Evolutionary conservation across 495 filamentous ascomycete genomes (phyloP), one percentile per base, ranked within the genome.

Genomic region (Chaetomium cochliodes): DNA sequence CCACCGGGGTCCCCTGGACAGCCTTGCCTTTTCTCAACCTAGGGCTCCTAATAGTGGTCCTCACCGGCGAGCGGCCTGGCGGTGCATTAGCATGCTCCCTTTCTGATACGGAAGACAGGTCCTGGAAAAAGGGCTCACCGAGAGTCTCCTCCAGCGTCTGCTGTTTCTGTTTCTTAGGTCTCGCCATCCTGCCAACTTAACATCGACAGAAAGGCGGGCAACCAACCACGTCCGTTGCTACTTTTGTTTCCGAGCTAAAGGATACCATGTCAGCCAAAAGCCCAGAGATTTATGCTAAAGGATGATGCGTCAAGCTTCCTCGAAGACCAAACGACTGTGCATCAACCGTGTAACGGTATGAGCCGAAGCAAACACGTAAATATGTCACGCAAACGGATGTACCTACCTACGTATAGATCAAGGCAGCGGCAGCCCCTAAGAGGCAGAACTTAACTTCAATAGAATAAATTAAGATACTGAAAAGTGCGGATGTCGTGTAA

Each of bases 111-210:
- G 28, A 23, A 37, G 5, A 37, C 33, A 11, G 33, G 33, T 37
- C 9, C 39, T 15, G n/a, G 16, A 16, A 25, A 28, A 28, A 6
- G 6, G 9, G 22, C 57, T 30, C 53, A 71, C 69, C 69, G 22
- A 71, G 44, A 0, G 65, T 66, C 20, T 62, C 64, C 56, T 73
- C 71, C 30, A 73, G 58, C 15, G 66, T 71, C 33, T 73, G 69
- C 60, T 73, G 69, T 16, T 65, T 60, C n/a, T 57, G 23, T 18
- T 62, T 68, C 20, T 54, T 67, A 3, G 47, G 9, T 20, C 53
- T 62, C 4, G 54, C 54, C 69, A 69, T 69, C 28, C 50, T 59
- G 58, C 15, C 52, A 23, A 58, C 20, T 9, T 47, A 7, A 13
- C 41, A 20, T 9, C 30, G 7, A 33, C 3, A 28, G 4, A 2